Base-by-base conservation (phyloP, 1,284 basidiomycete genomes). In the Irpex sp. region DNA sequence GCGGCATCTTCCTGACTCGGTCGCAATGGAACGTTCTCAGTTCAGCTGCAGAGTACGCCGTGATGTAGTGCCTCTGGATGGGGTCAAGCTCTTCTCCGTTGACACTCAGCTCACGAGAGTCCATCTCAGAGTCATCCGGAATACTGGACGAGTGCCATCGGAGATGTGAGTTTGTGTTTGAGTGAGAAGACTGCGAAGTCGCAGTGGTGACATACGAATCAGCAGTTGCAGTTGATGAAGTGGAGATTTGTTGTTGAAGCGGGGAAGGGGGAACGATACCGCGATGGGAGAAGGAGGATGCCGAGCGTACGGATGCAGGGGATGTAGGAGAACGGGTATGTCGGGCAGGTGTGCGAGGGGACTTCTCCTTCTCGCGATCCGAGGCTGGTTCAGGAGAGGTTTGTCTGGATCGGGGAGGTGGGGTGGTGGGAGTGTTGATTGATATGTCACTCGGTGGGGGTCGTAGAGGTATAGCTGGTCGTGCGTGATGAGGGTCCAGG, bases 11-110 rank as follows among this genome's bases (percentile, higher is more conserved):
- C 72, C 94, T 84, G 52, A 98, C 90, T 19, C 91, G 87, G 31
- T 98, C 96, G 73, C 94, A 96, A 75, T 98, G 97, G 81, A 95
- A 99, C 2, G 94, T 96, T 67, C 84, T 84, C 36, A 98, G 78
- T 71, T 96, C 92, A 5, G 81, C 62, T 9, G 82, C 75, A 0
- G 80, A 75, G 73, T 91, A 94, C 4, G 89, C 87, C 0, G 79
- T 79, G 19, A 81, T 78, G 68, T 87, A 91, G 78, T 91, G 92
- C 6, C 79, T 74, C 44, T 83, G 81, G 1, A 81, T 62, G 5
- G 77, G 72, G 61, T 83, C 83, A 62, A 83, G 69, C n/a, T 79
- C 79, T 26, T 66, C 63, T 11, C 58, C 68, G 5, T 73, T 74
- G 11, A 71, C 66, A n/a, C 73, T 74, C 5, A 78, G 68, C 36